Conservation (phyloP, 371 early-diverging fungal genomes). For the Mortierella sp. region DNA sequence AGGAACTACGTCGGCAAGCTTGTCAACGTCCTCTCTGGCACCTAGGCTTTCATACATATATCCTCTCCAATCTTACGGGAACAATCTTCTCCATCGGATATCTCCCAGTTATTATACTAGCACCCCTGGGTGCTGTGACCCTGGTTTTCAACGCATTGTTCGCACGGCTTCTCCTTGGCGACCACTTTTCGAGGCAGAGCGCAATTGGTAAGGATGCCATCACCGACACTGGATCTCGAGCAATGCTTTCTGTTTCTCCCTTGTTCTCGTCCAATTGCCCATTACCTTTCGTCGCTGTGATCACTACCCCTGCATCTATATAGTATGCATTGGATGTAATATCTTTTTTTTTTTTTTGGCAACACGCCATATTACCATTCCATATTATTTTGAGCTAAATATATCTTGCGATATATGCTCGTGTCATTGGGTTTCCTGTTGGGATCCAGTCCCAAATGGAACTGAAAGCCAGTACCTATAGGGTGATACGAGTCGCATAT, state of each 20-base stretch:
- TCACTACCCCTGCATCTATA: not conserved
- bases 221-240: no score
- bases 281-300: not conserved
- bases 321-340: not conserved
- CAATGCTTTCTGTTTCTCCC: not conserved
- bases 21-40: conserved; percentile 66
- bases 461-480: not conserved
- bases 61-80: conserved; percentile 77
- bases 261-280: not conserved
- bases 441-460: not conserved
- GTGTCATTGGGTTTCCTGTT: not conserved
- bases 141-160: conserved; percentile 85
- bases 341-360: not conserved
- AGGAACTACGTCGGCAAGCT: conserved; percentile 64
- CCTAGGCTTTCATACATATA: conserved; percentile 72
- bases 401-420: conserved; percentile 1
- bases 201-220: conserved; percentile 59
- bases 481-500: not conserved
- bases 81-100: conserved; percentile 83
- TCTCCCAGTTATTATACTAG: conserved; percentile 86
- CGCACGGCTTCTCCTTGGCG: conserved; percentile 75
- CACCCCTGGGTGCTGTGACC: conserved; percentile 84
- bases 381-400: conserved; percentile 3
- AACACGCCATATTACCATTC: not conserved
- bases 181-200: conserved; percentile 73